Evolutionary conservation across 768 basidiomycete species (phyloP), one percentile per base, ranked within the genome.

Genomic region (Leucosporidium creatinivorum): DNA sequence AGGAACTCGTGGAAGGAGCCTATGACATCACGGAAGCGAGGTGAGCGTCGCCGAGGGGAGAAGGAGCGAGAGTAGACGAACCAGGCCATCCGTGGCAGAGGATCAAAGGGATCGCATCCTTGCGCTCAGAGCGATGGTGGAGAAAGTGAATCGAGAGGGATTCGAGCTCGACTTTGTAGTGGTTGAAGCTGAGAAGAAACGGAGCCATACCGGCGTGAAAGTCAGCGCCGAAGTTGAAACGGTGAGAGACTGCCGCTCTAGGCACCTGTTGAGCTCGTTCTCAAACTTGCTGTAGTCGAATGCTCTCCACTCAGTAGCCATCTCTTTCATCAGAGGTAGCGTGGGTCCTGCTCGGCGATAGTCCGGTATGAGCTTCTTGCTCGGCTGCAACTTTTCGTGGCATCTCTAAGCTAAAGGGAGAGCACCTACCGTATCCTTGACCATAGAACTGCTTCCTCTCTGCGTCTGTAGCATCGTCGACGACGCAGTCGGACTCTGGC

Each of bases 1-100:
- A 62, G 33, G 58, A 77, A 77, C 60, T 77, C 76, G 56, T 69
- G 52, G 54, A 74, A 69, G 7, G 61, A 64, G 13, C 75, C 75
- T 13, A 61, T 57, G 49, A 51, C n/a, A n/a, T n/a, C n/a, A 58
- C 26, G 39, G 36, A 30, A 6, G n/a, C 5, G n/a, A 18, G 33
- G 8, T 12, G 26, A 15, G 39, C 57, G 10, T 21, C 9, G 33
- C n/a, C 28, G 58, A 9, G 58, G 13, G 33, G 23, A 59, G 58
- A 5, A 30, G 8, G 2, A 33, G 23, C 3, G 19, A 21, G 7
- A 55, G n/a, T 12, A n/a, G 17, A 26, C 36, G 21, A 15, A 59
- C 58, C 36, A 6, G 72, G 73, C 75, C 75, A 76, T 2, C 74
- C 76, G 55, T 77, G 76, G 28, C 60, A 39, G 10, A 77, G 58